A percentile compares a stretch with the other conserved stretches of the same genome.
phyloP scores from a whole-genome alignment of 2,329 filamentous ascomycete genomes.

The Aotearoamyces nothofagi region DNA sequence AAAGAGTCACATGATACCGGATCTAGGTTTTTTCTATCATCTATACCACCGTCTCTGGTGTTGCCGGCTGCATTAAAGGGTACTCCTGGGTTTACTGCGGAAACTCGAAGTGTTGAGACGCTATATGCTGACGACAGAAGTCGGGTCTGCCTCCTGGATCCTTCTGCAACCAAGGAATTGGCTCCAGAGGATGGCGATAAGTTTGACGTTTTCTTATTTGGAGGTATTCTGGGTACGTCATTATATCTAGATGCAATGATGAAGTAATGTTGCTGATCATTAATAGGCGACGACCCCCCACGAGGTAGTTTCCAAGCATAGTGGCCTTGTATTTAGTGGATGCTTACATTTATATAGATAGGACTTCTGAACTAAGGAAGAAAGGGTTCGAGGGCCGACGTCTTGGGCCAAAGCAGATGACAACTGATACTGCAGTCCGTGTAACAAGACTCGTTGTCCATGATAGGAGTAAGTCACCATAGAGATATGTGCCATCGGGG shows the following conservation, averaged over 20 bases:
- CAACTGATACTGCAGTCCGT: conserved; percentile 89
- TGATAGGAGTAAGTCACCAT: conserved; percentile 50
- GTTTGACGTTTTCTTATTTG: conserved; percentile 91
- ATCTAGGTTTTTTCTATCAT: conserved; percentile 67
- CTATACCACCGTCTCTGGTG: conserved; percentile 54
- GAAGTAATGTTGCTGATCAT: no score
- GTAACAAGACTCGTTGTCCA: conserved; percentile 84
- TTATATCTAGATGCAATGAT: no score
- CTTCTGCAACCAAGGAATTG: conserved; percentile 66
- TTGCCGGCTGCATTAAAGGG: conserved; percentile 41
- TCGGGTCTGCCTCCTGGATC: conserved; percentile 79
- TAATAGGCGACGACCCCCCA: conserved; percentile 76
- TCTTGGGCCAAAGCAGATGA: conserved; percentile 91
- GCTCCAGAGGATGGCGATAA: conserved; percentile 64
- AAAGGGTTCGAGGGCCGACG: conserved; percentile 84
- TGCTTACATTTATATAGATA: no score
- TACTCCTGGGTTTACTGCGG: conserved; percentile 50
- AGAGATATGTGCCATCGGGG: background rate
- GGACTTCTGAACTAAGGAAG: conserved; percentile 86
- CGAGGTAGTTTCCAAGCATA: no score
- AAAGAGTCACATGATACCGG: conserved; percentile 55
- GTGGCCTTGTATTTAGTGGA: conserved; percentile 4
- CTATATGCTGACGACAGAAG: conserved; percentile 59
- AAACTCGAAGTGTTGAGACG: conserved; percentile 67
- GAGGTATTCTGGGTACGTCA: conserved; percentile 72